Percentiles rank a stretch among this genome's conserved stretches.
Evolutionary conservation across 2,329 filamentous ascomycete genomes (phyloP).

Genomic region (Trichoderma arundinaceum): DNA sequence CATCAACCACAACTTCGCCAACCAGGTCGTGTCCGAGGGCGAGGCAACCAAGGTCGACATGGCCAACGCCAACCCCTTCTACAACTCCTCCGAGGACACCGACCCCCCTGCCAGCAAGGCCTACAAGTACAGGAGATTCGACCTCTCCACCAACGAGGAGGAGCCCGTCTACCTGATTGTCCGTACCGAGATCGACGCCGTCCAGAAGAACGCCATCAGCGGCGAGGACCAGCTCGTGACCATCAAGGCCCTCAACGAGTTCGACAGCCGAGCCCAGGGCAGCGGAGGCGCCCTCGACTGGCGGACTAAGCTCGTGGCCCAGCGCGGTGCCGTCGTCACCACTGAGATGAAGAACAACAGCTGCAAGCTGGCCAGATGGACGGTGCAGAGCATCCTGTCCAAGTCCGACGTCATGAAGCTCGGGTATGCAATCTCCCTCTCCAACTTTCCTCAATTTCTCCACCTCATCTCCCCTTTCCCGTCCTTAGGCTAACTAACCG

Average conservation of each 20-base stretch:
- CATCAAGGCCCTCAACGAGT: constrained; percentile 98
- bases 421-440: constrained; percentile 64
- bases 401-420: constrained; percentile 99
- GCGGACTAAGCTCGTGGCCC: constrained; percentile 90
- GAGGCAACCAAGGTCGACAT: constrained; percentile 80
- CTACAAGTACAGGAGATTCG: constrained; percentile 98
- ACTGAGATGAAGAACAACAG: constrained; percentile 99
- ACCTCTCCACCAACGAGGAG: constrained; percentile 92
- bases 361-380: constrained; percentile 98
- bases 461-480: not conserved
- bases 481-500: constrained; percentile 32
- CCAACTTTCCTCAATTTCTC: not conserved
- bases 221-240: constrained; percentile 91
- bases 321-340: constrained; percentile 95
- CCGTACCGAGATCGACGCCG: constrained; percentile 91
- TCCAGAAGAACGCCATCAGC: constrained; percentile 91
- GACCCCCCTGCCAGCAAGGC: constrained; percentile 94
- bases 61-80: constrained; percentile 92
- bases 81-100: constrained; percentile 90
- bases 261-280: constrained; percentile 96
- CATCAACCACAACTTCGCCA: constrained; percentile 99
- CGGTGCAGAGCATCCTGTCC: constrained; percentile 93
- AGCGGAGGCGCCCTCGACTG: constrained; percentile 95
- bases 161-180: constrained; percentile 93
- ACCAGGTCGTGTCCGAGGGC: constrained; percentile 89